These are phyloP conservation scores for Crithidia mellificae DNA, from an alignment of 208 protist species.

Conservation along the genomic window DNA sequence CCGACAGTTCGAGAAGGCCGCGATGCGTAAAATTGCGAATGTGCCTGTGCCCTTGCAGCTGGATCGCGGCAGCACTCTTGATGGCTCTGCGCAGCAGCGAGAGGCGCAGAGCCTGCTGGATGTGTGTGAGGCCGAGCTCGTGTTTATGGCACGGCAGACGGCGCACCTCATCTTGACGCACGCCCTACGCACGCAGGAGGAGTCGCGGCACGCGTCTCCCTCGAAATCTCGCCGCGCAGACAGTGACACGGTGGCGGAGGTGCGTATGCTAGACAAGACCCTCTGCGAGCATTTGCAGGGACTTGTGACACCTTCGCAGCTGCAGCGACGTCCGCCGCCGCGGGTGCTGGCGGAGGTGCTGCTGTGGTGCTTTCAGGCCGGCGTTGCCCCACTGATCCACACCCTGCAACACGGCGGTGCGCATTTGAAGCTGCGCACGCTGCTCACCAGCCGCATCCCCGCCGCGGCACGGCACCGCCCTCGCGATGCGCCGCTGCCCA, in stretches of 20 bases:
- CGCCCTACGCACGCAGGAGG: slow-evolving; percentile 19
- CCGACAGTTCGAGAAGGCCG: slow-evolving; percentile 51
- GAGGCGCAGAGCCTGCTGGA: slow-evolving; percentile 29
- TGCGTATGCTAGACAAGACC: slow-evolving; percentile 25
- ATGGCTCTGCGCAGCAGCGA: background rate
- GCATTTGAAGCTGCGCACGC: slow-evolving; percentile 51
- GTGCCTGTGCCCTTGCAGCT: slow-evolving; percentile 30
- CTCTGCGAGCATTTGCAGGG: slow-evolving; percentile 27
- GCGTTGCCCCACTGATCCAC: slow-evolving; percentile 37
- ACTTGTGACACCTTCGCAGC: slow-evolving; percentile 4
- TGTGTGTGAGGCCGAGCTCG: slow-evolving; percentile 38
- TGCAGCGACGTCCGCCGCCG: slow-evolving; percentile 5
- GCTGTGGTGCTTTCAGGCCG: slow-evolving; percentile 47
- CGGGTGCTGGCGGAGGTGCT: slow-evolving; percentile 46
- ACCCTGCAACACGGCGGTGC: slow-evolving; percentile 33
- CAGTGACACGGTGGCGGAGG: slow-evolving; percentile 31
- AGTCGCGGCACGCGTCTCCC: background rate
- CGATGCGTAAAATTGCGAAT: slow-evolving; percentile 10
- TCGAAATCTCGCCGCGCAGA: background rate
- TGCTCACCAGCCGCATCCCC: slow-evolving; percentile 40
- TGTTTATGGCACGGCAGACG: slow-evolving; percentile 34
- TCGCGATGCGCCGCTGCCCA: slow-evolving; percentile 17
- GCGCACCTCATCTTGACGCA: slow-evolving; percentile 36
- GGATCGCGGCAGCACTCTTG: background rate
- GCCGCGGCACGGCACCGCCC: slow-evolving; percentile 11